phyloP scores from a whole-genome alignment of 1,284 basidiomycete genomes.

The Crucibulum cyathiforme region DNA sequence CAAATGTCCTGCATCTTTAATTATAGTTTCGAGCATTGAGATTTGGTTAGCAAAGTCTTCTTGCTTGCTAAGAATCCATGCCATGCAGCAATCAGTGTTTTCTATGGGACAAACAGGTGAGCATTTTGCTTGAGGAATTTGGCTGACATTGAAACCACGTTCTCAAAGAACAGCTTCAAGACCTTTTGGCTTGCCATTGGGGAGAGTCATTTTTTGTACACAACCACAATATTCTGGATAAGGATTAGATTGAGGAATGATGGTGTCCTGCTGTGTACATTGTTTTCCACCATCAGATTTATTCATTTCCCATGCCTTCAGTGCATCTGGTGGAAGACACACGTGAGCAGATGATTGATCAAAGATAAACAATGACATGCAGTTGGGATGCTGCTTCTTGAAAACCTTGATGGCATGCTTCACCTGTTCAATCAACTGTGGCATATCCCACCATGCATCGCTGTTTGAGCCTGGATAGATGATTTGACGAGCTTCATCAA shows the following conservation, averaged over 20 bases:
- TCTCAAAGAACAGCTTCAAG: constrained; percentile 36
- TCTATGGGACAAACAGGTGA: constrained; percentile 28
- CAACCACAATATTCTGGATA: constrained; percentile 14
- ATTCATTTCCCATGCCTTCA: background rate
- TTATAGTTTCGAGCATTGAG: too few relatives aligned
- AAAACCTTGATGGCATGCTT: constrained; percentile 21
- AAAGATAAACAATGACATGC: constrained; percentile 33
- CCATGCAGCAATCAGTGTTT: constrained; percentile 38
- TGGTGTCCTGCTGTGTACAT: constrained; percentile 27
- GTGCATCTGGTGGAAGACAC: too few relatives aligned
- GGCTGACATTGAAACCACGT: background rate
- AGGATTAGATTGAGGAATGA: constrained; percentile 35
- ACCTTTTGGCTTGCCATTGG: constrained; percentile 32
- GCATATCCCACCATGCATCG: constrained; percentile 20
- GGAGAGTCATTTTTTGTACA: constrained; percentile 31
- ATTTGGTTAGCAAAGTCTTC: constrained; percentile 4
- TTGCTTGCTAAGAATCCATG: constrained; percentile 33
- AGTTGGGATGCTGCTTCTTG: constrained; percentile 21
- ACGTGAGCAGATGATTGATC: constrained; percentile 20
- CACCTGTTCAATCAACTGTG: constrained; percentile 19
- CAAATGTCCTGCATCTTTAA: too few relatives aligned
- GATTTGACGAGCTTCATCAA: constrained; percentile 12
- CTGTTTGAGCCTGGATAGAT: constrained; percentile 20
- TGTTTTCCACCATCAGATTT: constrained; percentile 28
- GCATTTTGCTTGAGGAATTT: constrained; percentile 34